Evolutionary conservation across 305 asterid species (phyloP), one percentile per base, ranked within the genome.

Genomic region (Fraxinus angustifolia): DNA sequence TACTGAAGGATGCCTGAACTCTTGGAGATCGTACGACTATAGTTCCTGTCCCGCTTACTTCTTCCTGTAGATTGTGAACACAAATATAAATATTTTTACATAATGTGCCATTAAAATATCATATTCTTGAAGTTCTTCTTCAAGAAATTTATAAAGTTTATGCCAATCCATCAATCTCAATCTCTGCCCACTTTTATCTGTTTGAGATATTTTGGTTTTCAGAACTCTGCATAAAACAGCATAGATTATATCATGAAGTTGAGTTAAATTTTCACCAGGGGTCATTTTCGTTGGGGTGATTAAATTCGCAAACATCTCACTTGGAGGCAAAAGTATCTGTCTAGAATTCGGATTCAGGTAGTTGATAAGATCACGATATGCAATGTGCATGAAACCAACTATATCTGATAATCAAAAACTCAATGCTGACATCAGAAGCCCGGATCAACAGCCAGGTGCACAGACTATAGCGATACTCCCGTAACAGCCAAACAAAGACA

Each of bases 21-120:
- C 91, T 90, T 80, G 98, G 98, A 78, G 98, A 91, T 81, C 97
- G 94, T 83, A 91, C 88, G 33, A 94, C 91, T 60, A 94, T 92
- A 19, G 98, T 94, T 78, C 97, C 98, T 28, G 94, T 86, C 75
- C 91, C 91, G 76, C 90, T 89, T 81, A 74, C 87, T 81, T 94
- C 97, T 81, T 94, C 98, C 98, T 94, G 90, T 60, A 82, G 84
- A 80, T 53, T 58, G 60, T 82, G 48, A 82, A 86, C 48, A 80
- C 58, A 65, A 74, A 80, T 36, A 26, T 76, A 72, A 71, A 21
- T 33, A 26, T 3, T 23, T 23, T 67, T 26, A 28, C 17, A 67
- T 3, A 26, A 28, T 23, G 8, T 0, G 8, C 73, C 16, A 12
- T 11, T 67, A 67, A 50, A 67, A 35, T 6, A 67, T 80, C 65